Evolutionary conservation across 805 yeast genomes (phyloP), one percentile per base, ranked within the genome.

Genomic region (Candida lessepsii): DNA sequence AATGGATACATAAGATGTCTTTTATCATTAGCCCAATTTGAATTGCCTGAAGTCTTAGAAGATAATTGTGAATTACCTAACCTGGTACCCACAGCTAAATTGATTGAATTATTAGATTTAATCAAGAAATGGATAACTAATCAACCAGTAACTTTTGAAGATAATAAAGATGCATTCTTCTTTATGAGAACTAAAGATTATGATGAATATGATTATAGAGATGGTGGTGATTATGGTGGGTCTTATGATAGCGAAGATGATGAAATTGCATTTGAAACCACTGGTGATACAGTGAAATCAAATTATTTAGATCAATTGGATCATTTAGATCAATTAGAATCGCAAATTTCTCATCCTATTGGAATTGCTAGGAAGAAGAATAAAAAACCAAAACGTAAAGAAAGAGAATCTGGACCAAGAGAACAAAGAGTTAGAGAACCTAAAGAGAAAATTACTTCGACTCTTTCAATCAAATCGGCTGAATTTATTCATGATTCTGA

Each of bases 401-500:
- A 17, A 13, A 51, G 45, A 44, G 45, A 35, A 25, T 13, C 24
- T 16, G 35, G 29, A 14, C 29, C 43, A 15, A 46, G 51, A 15
- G 24, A 13, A 3, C 29, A 28, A 25, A 36, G 29, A 13, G 27
- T 41, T 15, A 46, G 50, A 13, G 28, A 13, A 2, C 33, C 31
- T 5, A 9, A 23, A 26, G 13, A 6, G 11, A 13, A 13, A 26
- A 26, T 10, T 7, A 19, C 33, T 15, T 14, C 19, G 2, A 19
- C 15, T 6, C 35, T 32, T 21, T 47, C 51, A 5, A 52, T 60
- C 37, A 67, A 73, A 31, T 81, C 88, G 1, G 61, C 81, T 3
- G 80, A 74, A 40, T 74, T 60, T 47, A 73, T 83, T 33, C 65
- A 65, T 37, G 82, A 45, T 38, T 79, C 86, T 2, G 88, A 81